Evolutionary conservation across 2,329 filamentous ascomycete genomes (phyloP), one percentile per base, ranked within the genome.

Genomic region (Aspergillus fumigatiaffinis): DNA sequence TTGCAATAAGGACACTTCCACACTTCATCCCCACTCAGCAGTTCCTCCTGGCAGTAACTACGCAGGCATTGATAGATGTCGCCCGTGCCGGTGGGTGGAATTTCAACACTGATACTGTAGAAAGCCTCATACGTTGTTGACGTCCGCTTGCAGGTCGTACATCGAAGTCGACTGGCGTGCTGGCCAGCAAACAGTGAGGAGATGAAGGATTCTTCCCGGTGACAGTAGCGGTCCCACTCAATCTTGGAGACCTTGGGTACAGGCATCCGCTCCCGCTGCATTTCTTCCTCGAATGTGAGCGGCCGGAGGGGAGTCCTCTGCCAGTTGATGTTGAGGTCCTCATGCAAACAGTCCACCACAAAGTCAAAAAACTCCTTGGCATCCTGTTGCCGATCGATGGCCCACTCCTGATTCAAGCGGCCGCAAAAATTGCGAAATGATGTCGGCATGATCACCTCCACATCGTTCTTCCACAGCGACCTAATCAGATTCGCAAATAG

Each of bases 291-390:
- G 17, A 81, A 79, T 0, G 83, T 86, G 44, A 89, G 75, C 4
- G 81, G 79, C 51, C 81, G 80, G 2, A 88, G 76, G 0, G 83
- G 84, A 2, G 77, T 79, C 53, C 82, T 78, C 59, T 84, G 79
- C 78, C 85, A 89, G 29, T 83, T 81, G 6, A 81, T 75, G 70
- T 96, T 95, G 4, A 95, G 87, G 73, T 99, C 94, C 69, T 94
- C 90, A 65, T 93, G 88, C 12, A 97, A 80, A 63, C 89, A 87
- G 53, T 90, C 87, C 41, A 96, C 81, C 26, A 97, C 73, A 68
- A 95, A 96, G 49, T 87, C 86, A 63, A 93, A 87, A 64, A 96
- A 96, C 67, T 97, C 94, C 63, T 92, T 89, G 1, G 92, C 89
- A 68, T 99, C 94, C 74, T 97, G 94, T 70, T 97, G 93, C 51